These are phyloP conservation scores for Carex scoparia DNA, from an alignment of 176 grass and related monocot genomes.

Conservation along the genomic window DNA sequence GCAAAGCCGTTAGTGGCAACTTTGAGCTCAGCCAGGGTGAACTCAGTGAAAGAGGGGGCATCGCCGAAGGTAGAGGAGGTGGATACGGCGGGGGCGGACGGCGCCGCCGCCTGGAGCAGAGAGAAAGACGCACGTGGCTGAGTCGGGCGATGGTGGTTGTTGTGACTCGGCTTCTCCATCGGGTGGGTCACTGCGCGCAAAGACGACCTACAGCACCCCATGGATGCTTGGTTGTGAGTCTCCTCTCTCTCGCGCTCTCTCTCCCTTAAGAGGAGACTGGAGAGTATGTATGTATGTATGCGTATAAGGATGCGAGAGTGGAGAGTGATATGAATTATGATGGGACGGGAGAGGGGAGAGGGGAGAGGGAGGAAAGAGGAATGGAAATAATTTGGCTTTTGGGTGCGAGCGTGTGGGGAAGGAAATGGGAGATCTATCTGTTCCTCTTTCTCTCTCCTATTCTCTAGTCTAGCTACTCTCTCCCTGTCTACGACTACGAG, in stretches of 20 bases:
- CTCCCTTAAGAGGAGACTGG: background rate
- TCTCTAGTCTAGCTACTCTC: background rate
- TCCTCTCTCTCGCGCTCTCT: background rate
- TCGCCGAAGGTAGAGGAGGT: constrained; percentile 1
- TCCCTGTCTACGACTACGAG: background rate
- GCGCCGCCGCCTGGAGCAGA: constrained; percentile 14
- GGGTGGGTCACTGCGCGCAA: constrained; percentile 43
- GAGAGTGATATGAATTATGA: background rate
- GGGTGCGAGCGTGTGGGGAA: constrained; percentile 17
- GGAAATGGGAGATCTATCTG: constrained; percentile 9
- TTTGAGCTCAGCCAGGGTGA: constrained; percentile 66
- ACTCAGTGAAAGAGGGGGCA: constrained; percentile 51
- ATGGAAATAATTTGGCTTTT: constrained; percentile 25
- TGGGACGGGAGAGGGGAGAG: constrained; percentile 2
- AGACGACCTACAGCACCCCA: constrained; percentile 79
- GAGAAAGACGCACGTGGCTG: constrained; percentile 32
- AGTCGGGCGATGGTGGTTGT: constrained; percentile 1
- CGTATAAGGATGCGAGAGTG: background rate
- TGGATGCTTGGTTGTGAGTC: background rate
- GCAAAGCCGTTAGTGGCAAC: constrained; percentile 65
- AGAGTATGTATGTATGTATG: too few species aligned
- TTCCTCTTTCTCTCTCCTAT: background rate
- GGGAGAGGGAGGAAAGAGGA: constrained; percentile 2
- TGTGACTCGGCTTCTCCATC: constrained; percentile 43
- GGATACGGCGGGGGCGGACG: background rate